Base-by-base conservation (phyloP, 306 rosid species). In the Medicago arabica region DNA sequence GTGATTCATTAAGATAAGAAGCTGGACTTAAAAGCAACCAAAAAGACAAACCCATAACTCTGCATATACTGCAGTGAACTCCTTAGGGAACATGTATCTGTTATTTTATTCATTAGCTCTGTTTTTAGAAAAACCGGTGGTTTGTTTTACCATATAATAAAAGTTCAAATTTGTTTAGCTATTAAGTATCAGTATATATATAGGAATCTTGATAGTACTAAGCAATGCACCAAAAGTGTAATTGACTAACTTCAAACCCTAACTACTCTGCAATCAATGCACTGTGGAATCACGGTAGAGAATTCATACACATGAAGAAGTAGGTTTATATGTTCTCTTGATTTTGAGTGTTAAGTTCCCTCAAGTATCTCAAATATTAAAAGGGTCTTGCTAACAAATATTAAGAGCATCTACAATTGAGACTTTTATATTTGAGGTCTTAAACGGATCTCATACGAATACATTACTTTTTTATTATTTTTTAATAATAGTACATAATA, bases 1-100 rank as follows among this genome's bases (percentile, higher is more conserved):
- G 66, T 58, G 63, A 58, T 61, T 64, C 77, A 77, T 78, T 75
- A 78, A 81, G 82, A 82, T 59, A 82, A 75, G 71, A 80, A 68
- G 72, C 72, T 76, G 86, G 28, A 67, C 28, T 79, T 21, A 54
- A 82, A 79, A 82, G 86, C 64, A 72, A 72, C 71, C 73, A 54
- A 62, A 67, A 67, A 62, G 75, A 82, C 70, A 80, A 70, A 82
- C 73, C 74, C 47, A 19, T 38, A 72, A 31, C 50, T 44, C 53
- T 75, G 78, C 82, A 25, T 63, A 55, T 59, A 46, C 51, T 78
- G 38, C 69, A 63, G 75, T 54, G 59, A 54, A 44, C 44, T 67
- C 63, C 71, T 38, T 15, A 59, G 66, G 61, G 62, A 77, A 51
- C 82, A 67, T 51, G 63, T 41, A 76, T 21, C 43, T 31, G 50